A percentile compares a stretch with the other conserved stretches of the same genome.
Evolutionary conservation across 1,284 basidiomycete genomes (phyloP).

Genomic region (Trichosporon inkin): DNA sequence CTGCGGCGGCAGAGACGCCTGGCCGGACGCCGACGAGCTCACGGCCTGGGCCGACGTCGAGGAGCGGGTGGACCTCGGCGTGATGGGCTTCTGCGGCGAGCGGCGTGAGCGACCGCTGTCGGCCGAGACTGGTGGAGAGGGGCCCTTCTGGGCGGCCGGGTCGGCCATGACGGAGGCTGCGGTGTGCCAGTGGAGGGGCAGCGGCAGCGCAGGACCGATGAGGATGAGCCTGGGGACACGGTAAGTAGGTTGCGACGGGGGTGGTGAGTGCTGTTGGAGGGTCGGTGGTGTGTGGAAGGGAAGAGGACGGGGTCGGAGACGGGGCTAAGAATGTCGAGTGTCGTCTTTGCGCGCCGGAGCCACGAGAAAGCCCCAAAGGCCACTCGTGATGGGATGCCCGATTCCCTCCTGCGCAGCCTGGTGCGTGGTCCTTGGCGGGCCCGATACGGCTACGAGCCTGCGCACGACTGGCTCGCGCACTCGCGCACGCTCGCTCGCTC

Average conservation of each 20-base stretch:
- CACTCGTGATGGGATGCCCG: not conserved
- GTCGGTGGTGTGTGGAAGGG: not conserved
- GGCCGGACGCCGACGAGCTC: not conserved
- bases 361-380: slow-evolving; percentile 2
- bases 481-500: too few relatives aligned
- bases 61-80: slow-evolving; percentile 19
- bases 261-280: not conserved
- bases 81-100: slow-evolving; percentile 19
- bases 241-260: not conserved
- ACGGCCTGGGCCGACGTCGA: slow-evolving; percentile 5
- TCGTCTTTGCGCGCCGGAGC: not conserved
- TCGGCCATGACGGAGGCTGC: slow-evolving; percentile 1
- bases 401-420: not conserved
- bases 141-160: slow-evolving; percentile 10
- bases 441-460: too few relatives aligned
- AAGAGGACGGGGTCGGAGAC: not conserved
- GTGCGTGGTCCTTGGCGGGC: not conserved
- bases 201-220: not conserved
- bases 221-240: not conserved
- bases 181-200: not conserved
- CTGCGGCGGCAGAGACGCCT: not conserved
- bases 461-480: too few relatives aligned
- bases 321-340: slow-evolving; percentile 5
- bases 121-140: slow-evolving; percentile 12
- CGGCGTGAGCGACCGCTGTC: slow-evolving; percentile 12